Evolutionary conservation across 306 rosid species (phyloP), one percentile per base, ranked within the genome.

Genomic region (Pterocarpus santalinus): DNA sequence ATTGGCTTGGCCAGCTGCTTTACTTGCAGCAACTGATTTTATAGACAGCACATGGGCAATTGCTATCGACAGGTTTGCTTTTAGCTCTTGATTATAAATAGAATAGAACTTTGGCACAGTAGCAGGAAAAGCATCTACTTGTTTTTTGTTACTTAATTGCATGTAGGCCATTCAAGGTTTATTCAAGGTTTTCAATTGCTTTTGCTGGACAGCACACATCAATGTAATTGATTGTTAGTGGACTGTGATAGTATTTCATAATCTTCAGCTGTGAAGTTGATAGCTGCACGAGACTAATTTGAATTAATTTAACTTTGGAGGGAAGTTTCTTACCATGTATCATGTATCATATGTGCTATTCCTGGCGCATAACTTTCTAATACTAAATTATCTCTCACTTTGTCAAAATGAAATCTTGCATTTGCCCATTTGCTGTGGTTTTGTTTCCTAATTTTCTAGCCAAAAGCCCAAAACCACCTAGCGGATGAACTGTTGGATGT

Each of bases 41-140:
- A 90, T 90, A 51, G 92, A 90, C 66, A 90, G 90, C 80, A 78
- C 56, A 11, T 88, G 94, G 94, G 60, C 92, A 30, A 85, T 88
- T 63, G 94, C 94, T 72, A 87, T 88, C 2, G 92, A 88, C 81
- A 88, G 92, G 94, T 90, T 57, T 41, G 61, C 13, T 73, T 72
- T 10, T 67, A 8, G 58, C 39, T 73, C 55, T 62, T 80, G 70
- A 55, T 75, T 33, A 10, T 33, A 62, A 33, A 35, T 43, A 44
- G 61, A 68, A 41, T 80, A 39, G 8, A 60, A 62, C 57, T 62
- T 43, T 66, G 49, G 58, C 60, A 49, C 49, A 51, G 28, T n/a
- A 28, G 30, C 28, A 43, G 60, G 41, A 72, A 53, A 77, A 53
- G 10, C n/a, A 44, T 44, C 65, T 57, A 66, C 41, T 35, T 83